Percentiles rank a stretch among this genome's conserved stretches.
These are phyloP conservation scores for Penicillium angulare DNA, from an alignment of 495 filamentous ascomycete species.

Conservation along the genomic window DNA sequence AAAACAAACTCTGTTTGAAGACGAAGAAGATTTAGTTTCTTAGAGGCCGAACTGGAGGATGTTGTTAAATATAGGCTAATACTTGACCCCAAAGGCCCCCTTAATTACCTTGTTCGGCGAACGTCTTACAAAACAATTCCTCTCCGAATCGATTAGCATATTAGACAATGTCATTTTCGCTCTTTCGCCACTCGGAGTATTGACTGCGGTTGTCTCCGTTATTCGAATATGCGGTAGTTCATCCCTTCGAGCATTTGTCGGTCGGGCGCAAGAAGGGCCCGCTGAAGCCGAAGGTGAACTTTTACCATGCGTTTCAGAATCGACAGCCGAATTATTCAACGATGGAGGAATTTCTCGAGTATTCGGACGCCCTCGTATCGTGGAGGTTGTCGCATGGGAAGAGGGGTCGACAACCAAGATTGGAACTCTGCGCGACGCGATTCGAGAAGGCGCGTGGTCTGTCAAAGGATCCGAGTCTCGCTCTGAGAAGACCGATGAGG, in stretches of 20 bases:
- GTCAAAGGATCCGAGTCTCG: not conserved
- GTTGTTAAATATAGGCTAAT: not conserved
- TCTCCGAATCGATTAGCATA: constrained; percentile 49
- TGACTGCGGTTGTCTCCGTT: constrained; percentile 52
- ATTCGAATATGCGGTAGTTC: constrained; percentile 53
- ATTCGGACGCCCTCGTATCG: constrained; percentile 37
- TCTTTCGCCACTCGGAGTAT: constrained; percentile 52
- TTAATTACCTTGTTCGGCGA: constrained; percentile 57
- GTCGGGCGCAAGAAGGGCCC: constrained; percentile 45
- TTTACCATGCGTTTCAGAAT: constrained; percentile 42
- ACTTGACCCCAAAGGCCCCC: constrained; percentile 31
- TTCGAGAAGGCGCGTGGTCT: constrained; percentile 26
- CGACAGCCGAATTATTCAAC: constrained; percentile 44
- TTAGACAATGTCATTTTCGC: constrained; percentile 56
- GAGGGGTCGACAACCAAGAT: constrained; percentile 17
- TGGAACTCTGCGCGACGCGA: constrained; percentile 31
- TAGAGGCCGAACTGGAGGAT: not conserved
- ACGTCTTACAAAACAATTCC: constrained; percentile 55
- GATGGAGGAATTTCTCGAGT: constrained; percentile 42
- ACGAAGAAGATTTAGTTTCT: no score
- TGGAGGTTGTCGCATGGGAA: constrained; percentile 41
- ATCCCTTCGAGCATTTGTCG: constrained; percentile 53
- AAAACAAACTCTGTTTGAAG: no score
- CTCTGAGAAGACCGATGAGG: not conserved
- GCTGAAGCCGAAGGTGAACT: constrained; percentile 42